Conservation (phyloP, 2,329 filamentous ascomycete species). For the Trichoderma asperellum region DNA sequence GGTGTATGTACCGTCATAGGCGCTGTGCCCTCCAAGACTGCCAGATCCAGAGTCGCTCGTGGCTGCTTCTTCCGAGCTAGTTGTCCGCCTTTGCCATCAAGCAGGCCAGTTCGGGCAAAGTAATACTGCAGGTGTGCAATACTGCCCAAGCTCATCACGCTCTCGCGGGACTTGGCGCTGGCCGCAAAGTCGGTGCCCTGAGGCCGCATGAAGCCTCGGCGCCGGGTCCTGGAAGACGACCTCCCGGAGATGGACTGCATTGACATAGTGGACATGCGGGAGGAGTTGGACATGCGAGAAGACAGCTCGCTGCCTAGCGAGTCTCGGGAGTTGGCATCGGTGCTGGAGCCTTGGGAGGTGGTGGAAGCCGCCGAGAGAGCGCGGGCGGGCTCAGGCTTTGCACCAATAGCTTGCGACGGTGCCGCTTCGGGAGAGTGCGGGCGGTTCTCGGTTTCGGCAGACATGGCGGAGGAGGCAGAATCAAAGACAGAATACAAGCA, state of each 20-base stretch:
- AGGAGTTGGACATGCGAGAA: conserved; percentile 58
- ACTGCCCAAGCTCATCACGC: conserved; percentile 92
- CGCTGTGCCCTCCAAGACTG: conserved; percentile 49
- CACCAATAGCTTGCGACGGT: conserved; percentile 65
- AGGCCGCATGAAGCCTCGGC: conserved; percentile 85
- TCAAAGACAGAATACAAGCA: not conserved
- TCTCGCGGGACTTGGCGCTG: conserved; percentile 87
- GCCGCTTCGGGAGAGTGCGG: conserved; percentile 61
- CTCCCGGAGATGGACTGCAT: conserved; percentile 53
- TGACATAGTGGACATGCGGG: conserved; percentile 67
- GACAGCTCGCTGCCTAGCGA: conserved; percentile 59
- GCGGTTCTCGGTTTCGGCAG: conserved; percentile 40
- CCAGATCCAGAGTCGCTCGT: conserved; percentile 61
- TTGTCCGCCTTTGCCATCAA: conserved; percentile 92
- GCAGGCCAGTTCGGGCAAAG: conserved; percentile 88
- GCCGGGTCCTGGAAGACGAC: conserved; percentile 51
- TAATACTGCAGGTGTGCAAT: conserved; percentile 98
- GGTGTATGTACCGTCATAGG: conserved; percentile 37
- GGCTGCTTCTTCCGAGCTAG: conserved; percentile 72
- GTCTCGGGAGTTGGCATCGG: conserved; percentile 54
- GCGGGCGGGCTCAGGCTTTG: conserved; percentile 62
- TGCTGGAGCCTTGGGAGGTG: conserved; percentile 59
- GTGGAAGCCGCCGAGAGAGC: conserved; percentile 67
- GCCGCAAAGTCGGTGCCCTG: conserved; percentile 87
- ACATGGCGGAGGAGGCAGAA: conserved; percentile 36